Conservation (phyloP, 768 basidiomycete species). For the Suillus luteus region DNA sequence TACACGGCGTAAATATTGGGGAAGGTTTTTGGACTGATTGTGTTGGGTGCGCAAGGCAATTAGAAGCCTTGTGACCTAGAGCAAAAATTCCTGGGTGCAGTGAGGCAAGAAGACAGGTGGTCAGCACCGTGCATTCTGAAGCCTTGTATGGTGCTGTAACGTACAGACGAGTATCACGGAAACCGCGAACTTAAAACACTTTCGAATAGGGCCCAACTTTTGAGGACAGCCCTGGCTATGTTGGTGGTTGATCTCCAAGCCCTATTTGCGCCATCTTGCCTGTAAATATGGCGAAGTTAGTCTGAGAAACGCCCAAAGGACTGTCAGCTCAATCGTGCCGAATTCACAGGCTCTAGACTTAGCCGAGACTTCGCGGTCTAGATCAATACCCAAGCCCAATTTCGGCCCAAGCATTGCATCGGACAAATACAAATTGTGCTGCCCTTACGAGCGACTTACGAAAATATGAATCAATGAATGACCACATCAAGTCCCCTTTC, state of each 20-base stretch:
- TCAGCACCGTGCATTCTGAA: conserved; percentile 12
- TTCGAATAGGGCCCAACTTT: neutral
- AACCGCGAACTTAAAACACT: conserved; percentile 8
- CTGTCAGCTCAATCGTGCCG: conserved; percentile 17
- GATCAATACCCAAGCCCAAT: conserved; percentile 7
- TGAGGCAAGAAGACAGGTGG: conserved; percentile 12
- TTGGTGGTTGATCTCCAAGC: conserved; percentile 16
- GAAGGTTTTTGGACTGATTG: conserved; percentile 7
- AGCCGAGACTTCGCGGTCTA: conserved; percentile 20
- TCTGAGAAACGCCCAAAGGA: conserved; percentile 12
- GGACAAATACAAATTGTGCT: conserved; percentile 12
- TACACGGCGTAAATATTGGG: conserved; percentile 11
- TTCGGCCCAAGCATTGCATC: neutral
- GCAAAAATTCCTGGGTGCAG: conserved; percentile 6
- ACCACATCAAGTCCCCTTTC: conserved; percentile 10
- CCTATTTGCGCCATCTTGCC: conserved; percentile 12
- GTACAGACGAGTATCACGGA: conserved; percentile 19
- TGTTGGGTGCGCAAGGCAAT: conserved; percentile 9
- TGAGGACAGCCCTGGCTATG: neutral
- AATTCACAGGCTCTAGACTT: conserved; percentile 30
- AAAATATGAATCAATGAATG: conserved; percentile 9
- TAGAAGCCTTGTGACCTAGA: conserved; percentile 8
- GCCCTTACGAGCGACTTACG: conserved; percentile 9
- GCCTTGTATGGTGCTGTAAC: conserved; percentile 12
- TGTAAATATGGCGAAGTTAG: conserved; percentile 20